phyloP scores from a whole-genome alignment of 805 yeast species.

The Yamadazyma nakazawae region DNA sequence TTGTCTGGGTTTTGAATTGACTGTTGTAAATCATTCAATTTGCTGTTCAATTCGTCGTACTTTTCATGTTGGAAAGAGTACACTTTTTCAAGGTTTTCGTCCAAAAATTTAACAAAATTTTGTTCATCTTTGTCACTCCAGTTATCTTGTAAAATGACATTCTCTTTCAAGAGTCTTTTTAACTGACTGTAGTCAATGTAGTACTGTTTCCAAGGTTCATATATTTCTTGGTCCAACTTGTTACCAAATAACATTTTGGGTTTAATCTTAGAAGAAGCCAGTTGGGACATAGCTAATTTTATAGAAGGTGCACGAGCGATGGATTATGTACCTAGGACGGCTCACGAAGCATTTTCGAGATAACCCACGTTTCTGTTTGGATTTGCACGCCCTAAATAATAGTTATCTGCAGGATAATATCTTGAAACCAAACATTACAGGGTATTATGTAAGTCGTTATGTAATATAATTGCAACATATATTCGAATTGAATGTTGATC shows the following conservation, averaged over 20 bases:
- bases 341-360: background rate
- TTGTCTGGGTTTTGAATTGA: constrained; percentile 42
- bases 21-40: constrained; percentile 62
- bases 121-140: constrained; percentile 77
- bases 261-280: constrained; percentile 3
- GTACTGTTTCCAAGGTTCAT: constrained; percentile 82
- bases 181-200: constrained; percentile 65
- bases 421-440: background rate
- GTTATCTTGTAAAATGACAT: constrained; percentile 42
- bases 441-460: background rate
- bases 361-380: background rate
- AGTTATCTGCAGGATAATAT: too few relatives aligned
- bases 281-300: constrained; percentile 2
- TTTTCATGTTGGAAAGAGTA: constrained; percentile 66
- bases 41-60: constrained; percentile 64
- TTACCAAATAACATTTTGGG: constrained; percentile 78
- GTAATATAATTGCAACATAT: too few relatives aligned
- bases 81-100: constrained; percentile 71
- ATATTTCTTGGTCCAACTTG: constrained; percentile 74
- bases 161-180: constrained; percentile 69
- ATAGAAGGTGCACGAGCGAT: background rate
- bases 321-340: background rate
- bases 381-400: background rate
- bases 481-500: too few relatives aligned
- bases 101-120: constrained; percentile 62